Evolutionary conservation across 495 filamentous ascomycete genomes (phyloP).

Genomic region (Extremus antarcticus): DNA sequence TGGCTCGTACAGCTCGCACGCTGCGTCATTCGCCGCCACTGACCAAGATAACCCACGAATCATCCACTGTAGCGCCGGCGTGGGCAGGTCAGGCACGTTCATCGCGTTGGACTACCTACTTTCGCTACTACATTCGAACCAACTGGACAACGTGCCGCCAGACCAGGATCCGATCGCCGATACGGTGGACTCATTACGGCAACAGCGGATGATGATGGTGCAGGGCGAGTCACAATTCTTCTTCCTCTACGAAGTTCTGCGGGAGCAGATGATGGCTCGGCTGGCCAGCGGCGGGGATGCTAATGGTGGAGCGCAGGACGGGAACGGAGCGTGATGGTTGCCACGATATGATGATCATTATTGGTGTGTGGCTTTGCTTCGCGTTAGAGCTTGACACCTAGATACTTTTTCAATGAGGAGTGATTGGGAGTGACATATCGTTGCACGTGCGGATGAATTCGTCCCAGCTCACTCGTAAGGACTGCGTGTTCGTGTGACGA

Average conservation of each 20-base stretch:
- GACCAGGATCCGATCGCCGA: constrained; percentile 47
- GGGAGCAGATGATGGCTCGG: constrained; percentile 43
- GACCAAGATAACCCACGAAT: constrained; percentile 38
- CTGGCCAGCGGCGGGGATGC: neutral
- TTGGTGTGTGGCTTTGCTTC: too few species aligned
- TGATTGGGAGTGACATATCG: too few species aligned
- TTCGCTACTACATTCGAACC: constrained; percentile 65
- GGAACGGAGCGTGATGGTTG: too few species aligned
- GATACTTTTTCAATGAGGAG: too few species aligned
- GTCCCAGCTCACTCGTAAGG: too few species aligned
- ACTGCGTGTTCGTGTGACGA: too few species aligned
- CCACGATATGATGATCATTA: too few species aligned
- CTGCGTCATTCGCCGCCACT: neutral
- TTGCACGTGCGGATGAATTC: too few species aligned
- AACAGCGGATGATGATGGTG: constrained; percentile 94
- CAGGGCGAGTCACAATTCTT: constrained; percentile 76
- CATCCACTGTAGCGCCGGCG: constrained; percentile 88
- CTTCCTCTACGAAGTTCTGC: constrained; percentile 83
- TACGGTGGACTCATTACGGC: constrained; percentile 68
- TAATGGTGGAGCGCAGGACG: too few species aligned
- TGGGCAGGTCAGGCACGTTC: constrained; percentile 89
- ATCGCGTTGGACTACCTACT: constrained; percentile 88
- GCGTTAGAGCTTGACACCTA: too few species aligned
- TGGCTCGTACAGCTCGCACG: neutral
- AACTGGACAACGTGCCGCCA: constrained; percentile 38